Conservation (phyloP, 257 asterid genomes). For the Solanum corneliomulleri region DNA sequence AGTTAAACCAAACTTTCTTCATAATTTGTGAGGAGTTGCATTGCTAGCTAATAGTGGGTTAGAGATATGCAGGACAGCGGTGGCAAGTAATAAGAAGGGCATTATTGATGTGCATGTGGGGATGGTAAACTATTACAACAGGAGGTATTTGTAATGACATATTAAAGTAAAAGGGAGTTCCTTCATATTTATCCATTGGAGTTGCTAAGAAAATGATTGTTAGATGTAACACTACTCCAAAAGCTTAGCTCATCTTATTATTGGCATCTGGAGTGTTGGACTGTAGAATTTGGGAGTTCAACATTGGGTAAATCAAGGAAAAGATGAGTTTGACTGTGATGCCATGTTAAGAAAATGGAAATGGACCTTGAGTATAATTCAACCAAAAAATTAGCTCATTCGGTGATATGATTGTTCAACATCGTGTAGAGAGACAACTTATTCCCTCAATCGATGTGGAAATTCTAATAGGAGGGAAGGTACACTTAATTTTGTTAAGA, state of each 20-base stretch:
- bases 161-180: neutral
- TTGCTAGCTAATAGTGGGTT: neutral
- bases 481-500: neutral
- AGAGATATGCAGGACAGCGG: neutral
- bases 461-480: neutral
- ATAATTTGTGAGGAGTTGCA: neutral
- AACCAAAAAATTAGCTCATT: neutral
- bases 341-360: neutral
- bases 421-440: neutral
- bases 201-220: neutral
- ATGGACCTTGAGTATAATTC: neutral
- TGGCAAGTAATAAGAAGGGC: neutral
- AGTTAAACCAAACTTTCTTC: neutral
- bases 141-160: neutral
- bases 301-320: neutral
- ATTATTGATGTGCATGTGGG: neutral
- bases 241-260: neutral
- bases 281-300: neutral
- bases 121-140: neutral
- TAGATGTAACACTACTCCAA: neutral
- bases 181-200: neutral
- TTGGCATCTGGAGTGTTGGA: neutral
- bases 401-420: neutral
- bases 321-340: neutral
- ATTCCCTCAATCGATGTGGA: neutral